Conservation (phyloP, 306 rosid species). For the Lagenaria siceraria region DNA sequence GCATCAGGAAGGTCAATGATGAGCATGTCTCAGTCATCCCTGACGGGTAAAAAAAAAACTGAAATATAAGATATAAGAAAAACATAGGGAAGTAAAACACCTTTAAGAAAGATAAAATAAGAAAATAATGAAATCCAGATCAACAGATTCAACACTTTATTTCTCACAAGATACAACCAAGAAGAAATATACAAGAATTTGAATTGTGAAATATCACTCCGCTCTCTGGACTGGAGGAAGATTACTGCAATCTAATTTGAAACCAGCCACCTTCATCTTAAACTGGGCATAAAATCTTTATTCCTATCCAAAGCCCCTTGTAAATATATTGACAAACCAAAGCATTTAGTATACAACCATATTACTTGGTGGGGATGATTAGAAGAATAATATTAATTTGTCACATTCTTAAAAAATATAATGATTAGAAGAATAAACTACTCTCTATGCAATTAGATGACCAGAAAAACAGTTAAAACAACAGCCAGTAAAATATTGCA, state of each 20-base stretch:
- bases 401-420: no score
- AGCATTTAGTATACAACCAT: no score
- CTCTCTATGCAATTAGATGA: neutral
- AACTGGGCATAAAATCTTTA: no score
- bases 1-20: conserved; percentile 59
- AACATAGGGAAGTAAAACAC: neutral
- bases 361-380: no score
- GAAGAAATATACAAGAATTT: neutral
- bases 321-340: no score
- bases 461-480: neutral
- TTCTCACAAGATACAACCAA: neutral
- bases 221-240: no score
- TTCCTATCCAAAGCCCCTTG: no score
- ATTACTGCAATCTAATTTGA: no score
- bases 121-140: neutral
- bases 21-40: conserved; percentile 94
- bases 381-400: no score
- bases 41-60: conserved; percentile 7
- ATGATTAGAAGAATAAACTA: no score
- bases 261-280: no score
- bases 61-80: conserved; percentile 4
- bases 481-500: neutral
- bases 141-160: neutral
- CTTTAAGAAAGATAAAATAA: neutral
- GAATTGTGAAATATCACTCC: no score